phyloP scores from a whole-genome alignment of 2,329 filamentous ascomycete species.

The Sphaerostilbella broomeana region DNA sequence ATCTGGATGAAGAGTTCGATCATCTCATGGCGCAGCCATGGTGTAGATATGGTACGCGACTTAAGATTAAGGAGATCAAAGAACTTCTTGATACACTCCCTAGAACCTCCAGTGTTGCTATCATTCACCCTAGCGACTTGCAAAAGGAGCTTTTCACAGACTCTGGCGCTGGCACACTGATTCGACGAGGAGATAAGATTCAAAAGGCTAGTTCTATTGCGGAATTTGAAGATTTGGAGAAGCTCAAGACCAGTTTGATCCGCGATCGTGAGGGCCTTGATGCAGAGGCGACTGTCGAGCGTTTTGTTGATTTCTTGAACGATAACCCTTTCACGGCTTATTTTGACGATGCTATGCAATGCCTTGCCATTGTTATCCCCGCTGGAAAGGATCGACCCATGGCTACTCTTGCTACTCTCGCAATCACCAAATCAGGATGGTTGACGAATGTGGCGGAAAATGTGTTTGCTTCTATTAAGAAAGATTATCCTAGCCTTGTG shows the following conservation, averaged over 20 bases:
- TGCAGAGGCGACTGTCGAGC: constrained; percentile 75
- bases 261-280: constrained; percentile 77
- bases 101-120: constrained; percentile 88
- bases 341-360: constrained; percentile 90
- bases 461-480: constrained; percentile 87
- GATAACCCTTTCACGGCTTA: constrained; percentile 82
- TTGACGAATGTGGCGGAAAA: constrained; percentile 92
- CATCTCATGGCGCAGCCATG: constrained; percentile 88
- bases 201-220: constrained; percentile 63
- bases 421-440: constrained; percentile 92
- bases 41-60: constrained; percentile 88
- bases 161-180: constrained; percentile 87
- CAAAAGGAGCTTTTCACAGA: constrained; percentile 97
- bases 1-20: constrained; percentile 93
- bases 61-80: constrained; percentile 98
- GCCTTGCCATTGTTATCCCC: constrained; percentile 80
- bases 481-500: constrained; percentile 82
- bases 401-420: constrained; percentile 82
- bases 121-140: constrained; percentile 91
- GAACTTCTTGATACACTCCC: constrained; percentile 84
- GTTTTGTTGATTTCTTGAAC: constrained; percentile 74
- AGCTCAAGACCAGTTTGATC: constrained; percentile 75
- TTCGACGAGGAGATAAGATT: constrained; percentile 86
- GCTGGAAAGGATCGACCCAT: constrained; percentile 58
- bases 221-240: constrained; percentile 68